phyloP scores from a whole-genome alignment of 208 protist species.

The Crithidia expoeki region DNA sequence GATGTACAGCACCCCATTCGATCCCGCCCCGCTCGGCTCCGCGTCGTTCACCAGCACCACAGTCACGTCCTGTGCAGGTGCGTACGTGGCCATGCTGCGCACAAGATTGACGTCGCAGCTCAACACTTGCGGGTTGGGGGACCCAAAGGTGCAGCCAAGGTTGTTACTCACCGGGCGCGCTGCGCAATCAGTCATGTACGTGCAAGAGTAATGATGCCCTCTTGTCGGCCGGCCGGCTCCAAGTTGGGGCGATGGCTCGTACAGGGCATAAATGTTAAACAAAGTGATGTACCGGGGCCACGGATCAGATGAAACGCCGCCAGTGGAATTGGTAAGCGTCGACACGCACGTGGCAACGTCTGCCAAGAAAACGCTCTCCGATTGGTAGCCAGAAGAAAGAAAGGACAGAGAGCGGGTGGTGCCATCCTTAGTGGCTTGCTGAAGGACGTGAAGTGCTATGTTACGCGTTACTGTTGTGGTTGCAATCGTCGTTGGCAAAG shows the following conservation, averaged over 20 bases:
- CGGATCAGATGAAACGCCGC: conserved; percentile 44
- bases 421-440: conserved; percentile 31
- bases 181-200: conserved; percentile 27
- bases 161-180: conserved; percentile 36
- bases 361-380: conserved; percentile 37
- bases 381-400: conserved; percentile 61
- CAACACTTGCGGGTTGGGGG: conserved; percentile 45
- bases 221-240: conserved; percentile 23
- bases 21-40: conserved; percentile 32
- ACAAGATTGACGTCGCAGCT: conserved; percentile 41
- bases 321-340: conserved; percentile 49
- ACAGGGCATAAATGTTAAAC: conserved; percentile 70
- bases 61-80: conserved; percentile 47
- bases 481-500: neutral
- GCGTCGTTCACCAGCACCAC: conserved; percentile 65
- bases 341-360: conserved; percentile 42
- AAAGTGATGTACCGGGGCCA: conserved; percentile 59
- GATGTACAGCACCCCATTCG: conserved; percentile 49
- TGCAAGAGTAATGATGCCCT: conserved; percentile 26
- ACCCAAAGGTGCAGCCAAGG: conserved; percentile 44
- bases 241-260: conserved; percentile 37
- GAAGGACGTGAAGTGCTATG: conserved; percentile 19
- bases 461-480: neutral
- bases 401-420: conserved; percentile 64
- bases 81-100: conserved; percentile 27